These are phyloP conservation scores for Hordeum pubiflorum DNA, from an alignment of 202 grass and related monocot genomes.

Conservation along the genomic window DNA sequence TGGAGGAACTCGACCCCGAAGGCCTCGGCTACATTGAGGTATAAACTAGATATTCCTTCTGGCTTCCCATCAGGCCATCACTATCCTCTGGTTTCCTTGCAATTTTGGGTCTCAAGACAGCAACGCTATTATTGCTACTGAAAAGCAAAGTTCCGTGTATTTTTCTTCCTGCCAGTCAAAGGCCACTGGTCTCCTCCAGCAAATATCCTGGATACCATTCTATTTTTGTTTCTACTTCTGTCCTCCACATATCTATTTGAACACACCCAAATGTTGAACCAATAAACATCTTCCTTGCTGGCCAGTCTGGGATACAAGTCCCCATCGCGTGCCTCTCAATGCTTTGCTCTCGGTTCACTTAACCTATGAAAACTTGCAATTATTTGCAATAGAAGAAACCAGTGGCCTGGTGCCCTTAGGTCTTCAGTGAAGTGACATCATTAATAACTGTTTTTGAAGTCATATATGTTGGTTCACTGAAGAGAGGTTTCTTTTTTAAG, in stretches of 20 bases:
- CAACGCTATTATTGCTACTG: background rate
- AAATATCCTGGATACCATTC: background rate
- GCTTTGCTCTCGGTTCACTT: background rate
- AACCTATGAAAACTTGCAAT: background rate
- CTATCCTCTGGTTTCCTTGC: background rate
- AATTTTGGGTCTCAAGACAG: background rate
- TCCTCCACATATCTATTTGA: background rate
- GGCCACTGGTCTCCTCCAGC: background rate
- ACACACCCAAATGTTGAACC: background rate
- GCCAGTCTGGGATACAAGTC: background rate
- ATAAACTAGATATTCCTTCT: conserved; percentile 5
- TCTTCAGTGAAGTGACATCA: background rate
- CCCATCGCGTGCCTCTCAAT: background rate
- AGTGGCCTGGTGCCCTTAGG: background rate
- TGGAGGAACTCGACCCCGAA: conserved; percentile 97
- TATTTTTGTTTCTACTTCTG: background rate
- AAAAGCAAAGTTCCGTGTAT: conserved; percentile 8
- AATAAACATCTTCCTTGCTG: background rate
- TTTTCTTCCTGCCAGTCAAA: conserved; percentile 10
- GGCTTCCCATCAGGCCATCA: background rate
- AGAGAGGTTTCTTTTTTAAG: background rate
- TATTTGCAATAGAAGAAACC: background rate
- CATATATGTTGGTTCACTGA: background rate
- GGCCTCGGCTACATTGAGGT: conserved; percentile 96
- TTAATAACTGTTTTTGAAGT: background rate